These are phyloP conservation scores for Cladophialophora psammophila DNA, from an alignment of 2,329 filamentous ascomycete genomes.

Conservation along the genomic window DNA sequence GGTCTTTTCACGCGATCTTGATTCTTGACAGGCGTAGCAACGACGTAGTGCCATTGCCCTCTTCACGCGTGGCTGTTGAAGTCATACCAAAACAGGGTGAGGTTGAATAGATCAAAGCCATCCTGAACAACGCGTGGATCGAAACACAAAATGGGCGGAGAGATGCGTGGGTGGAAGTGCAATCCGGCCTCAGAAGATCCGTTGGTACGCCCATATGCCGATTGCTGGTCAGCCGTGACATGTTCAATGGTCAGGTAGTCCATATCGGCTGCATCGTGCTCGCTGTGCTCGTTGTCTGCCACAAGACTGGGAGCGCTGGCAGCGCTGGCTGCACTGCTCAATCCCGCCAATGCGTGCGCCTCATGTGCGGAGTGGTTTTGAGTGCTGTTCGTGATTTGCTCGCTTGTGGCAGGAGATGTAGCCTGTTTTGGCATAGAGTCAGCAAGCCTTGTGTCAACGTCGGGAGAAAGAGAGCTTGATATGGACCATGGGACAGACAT, in stretches of 20 bases:
- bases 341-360: not conserved
- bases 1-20: no score
- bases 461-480: not conserved
- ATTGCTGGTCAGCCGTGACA: slow-evolving; percentile 37
- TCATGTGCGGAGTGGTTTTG: not conserved
- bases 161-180: slow-evolving; percentile 41
- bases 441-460: not conserved
- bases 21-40: no score
- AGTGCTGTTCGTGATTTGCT: not conserved
- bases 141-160: slow-evolving; percentile 36
- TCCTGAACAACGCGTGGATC: slow-evolving; percentile 42
- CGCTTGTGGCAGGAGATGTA: not conserved
- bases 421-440: not conserved
- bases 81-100: slow-evolving; percentile 29
- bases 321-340: not conserved
- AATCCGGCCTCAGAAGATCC: slow-evolving; percentile 27
- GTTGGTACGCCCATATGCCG: slow-evolving; percentile 33
- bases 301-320: not conserved
- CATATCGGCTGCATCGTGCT: not conserved
- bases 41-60: not conserved
- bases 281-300: not conserved
- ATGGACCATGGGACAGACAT: not conserved
- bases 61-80: not conserved
- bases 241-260: slow-evolving; percentile 35
- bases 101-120: slow-evolving; percentile 43